Percentiles rank a stretch among this genome's conserved stretches.
These are phyloP conservation scores for Boletus insuetus DNA, from an alignment of 768 basidiomycete genomes.

Conservation along the genomic window DNA sequence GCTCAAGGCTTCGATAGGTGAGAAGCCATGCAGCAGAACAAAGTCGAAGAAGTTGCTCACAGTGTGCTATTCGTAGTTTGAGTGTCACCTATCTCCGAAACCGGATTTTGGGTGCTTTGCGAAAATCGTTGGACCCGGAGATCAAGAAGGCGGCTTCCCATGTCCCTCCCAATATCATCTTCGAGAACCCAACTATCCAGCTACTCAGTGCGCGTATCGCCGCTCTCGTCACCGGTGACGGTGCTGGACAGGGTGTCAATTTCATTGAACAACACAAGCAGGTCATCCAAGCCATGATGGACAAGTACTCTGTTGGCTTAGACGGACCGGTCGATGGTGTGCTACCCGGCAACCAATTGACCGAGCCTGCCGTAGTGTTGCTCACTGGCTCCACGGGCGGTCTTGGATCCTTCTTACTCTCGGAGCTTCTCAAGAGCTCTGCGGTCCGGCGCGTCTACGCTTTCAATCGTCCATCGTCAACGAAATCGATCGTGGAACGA, in stretches of 20 bases:
- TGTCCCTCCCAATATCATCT: conserved; percentile 33
- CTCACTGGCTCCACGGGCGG: conserved; percentile 45
- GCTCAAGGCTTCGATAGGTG: conserved; percentile 36
- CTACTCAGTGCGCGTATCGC: not conserved
- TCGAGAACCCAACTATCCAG: conserved; percentile 34
- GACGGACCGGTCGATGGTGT: not conserved
- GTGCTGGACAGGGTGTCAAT: not conserved
- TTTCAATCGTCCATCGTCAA: conserved; percentile 28
- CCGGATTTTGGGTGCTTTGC: conserved; percentile 13
- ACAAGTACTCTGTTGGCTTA: conserved; percentile 32
- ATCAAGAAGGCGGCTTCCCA: not conserved
- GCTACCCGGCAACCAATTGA: not conserved
- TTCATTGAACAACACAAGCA: not conserved
- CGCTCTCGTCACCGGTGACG: not conserved
- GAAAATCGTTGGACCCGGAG: not conserved
- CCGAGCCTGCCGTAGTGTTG: not conserved
- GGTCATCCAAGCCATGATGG: conserved; percentile 33
- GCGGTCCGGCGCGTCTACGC: conserved; percentile 33
- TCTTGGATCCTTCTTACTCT: conserved; percentile 39
- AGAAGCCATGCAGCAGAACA: not conserved
- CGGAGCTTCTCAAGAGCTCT: conserved; percentile 24
- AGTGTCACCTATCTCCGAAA: conserved; percentile 26
- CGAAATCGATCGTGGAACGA: conserved; percentile 18
- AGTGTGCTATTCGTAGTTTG: conserved; percentile 9
- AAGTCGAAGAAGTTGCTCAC: too few species aligned